Evolutionary conservation across 1,284 basidiomycete genomes (phyloP).

Genomic region (Somion occarium): DNA sequence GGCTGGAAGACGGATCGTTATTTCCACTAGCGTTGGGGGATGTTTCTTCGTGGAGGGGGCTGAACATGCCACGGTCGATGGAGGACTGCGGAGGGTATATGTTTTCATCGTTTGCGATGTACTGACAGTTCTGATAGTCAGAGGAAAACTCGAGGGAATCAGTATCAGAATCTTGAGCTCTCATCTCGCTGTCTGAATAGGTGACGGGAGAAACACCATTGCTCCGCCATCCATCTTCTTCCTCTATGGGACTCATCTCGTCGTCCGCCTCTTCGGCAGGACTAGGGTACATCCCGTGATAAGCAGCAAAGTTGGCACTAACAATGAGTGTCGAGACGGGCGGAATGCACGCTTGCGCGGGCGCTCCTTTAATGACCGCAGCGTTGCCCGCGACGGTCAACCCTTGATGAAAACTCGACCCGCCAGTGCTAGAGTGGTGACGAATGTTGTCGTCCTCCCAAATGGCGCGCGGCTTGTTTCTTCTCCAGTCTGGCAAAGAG

Average conservation of each 20-base stretch:
- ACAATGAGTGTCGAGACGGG: conserved; percentile 43
- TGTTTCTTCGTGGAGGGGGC: conserved; percentile 61
- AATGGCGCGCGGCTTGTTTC: conserved; percentile 57
- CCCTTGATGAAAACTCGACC: conserved; percentile 61
- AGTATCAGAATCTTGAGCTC: conserved; percentile 19
- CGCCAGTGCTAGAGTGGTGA: conserved; percentile 9
- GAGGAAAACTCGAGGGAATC: conserved; percentile 10
- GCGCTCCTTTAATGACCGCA: conserved; percentile 76
- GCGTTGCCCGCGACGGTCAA: conserved; percentile 62
- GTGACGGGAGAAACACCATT: conserved; percentile 17
- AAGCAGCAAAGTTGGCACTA: conserved; percentile 10
- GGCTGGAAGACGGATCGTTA: conserved; percentile 57
- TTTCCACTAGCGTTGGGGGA: conserved; percentile 50
- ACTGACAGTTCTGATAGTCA: conserved; percentile 12
- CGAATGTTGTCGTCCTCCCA: conserved; percentile 50
- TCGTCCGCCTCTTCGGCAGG: conserved; percentile 37
- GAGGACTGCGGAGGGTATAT: background rate
- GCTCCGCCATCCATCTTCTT: conserved; percentile 21
- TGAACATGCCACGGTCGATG: conserved; percentile 49
- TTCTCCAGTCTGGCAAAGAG: conserved; percentile 64
- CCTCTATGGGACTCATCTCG: conserved; percentile 35
- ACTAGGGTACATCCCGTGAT: conserved; percentile 18
- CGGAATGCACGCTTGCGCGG: conserved; percentile 78
- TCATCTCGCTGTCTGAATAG: conserved; percentile 15
- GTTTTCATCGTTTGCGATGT: conserved; percentile 4